A percentile compares a stretch with the other conserved stretches of the same genome.
Evolutionary conservation across 257 asterid species (phyloP).

Genomic region (Forsythia viridissima): DNA sequence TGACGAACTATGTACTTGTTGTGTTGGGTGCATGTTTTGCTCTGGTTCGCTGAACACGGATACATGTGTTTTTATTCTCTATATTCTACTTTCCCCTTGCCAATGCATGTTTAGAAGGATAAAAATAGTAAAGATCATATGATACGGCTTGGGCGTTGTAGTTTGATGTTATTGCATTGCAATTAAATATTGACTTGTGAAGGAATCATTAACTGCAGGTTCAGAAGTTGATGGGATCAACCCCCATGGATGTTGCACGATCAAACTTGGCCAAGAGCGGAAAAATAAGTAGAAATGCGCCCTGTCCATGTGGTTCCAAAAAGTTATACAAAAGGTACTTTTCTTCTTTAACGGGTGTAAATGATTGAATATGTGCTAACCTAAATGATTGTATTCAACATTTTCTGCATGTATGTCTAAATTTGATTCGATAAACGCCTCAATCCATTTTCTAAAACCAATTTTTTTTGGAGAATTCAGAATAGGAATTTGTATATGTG

Average conservation of each 20-base stretch:
- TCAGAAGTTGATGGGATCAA: constrained; percentile 84
- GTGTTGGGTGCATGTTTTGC: neutral
- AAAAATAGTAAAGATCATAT: neutral
- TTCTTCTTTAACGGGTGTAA: neutral
- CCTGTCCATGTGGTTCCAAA: constrained; percentile 93
- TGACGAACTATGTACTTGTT: neutral
- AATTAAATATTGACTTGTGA: constrained; percentile 18
- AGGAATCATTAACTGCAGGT: constrained; percentile 43
- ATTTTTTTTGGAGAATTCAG: neutral
- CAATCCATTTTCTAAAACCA: neutral
- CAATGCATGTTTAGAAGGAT: neutral
- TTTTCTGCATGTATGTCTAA: neutral
- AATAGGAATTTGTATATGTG: neutral
- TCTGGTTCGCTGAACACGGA: neutral
- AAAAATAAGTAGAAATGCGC: constrained; percentile 75
- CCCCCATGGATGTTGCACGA: constrained; percentile 83
- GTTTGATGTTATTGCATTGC: neutral
- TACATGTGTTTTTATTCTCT: neutral
- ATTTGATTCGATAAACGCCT: neutral
- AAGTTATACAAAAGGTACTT: constrained; percentile 85
- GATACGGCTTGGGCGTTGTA: neutral
- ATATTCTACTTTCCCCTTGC: neutral
- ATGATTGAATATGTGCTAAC: neutral
- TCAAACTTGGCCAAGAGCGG: constrained; percentile 86
- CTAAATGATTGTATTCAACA: neutral